Evolutionary conservation across 2,329 filamentous ascomycete species (phyloP), one percentile per base, ranked within the genome.

Genomic region (Atkinsonella texensis): DNA sequence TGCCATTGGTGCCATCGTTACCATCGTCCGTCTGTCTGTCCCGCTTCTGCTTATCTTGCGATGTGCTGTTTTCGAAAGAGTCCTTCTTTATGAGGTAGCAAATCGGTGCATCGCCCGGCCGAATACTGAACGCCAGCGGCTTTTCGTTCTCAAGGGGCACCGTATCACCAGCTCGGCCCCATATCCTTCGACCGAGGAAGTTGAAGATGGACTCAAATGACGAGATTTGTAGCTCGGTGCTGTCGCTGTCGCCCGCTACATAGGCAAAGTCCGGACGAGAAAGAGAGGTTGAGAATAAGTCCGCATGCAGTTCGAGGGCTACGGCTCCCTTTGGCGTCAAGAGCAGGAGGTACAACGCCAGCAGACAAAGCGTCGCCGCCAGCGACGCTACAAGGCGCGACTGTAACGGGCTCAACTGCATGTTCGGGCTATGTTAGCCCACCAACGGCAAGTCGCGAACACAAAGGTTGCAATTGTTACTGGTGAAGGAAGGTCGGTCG

Each of bases 351-450:
- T 81, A 85, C 42, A 89, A 64, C 40, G 80, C 61, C 35, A 84
- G 59, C 33, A 87, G 65, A 48, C 85, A 62, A 32, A 79, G 67
- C 33, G 80, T 79, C 50, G 81, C 79, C 60, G 77, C 71, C 50
- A 85, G 64, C 52, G 83, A 86, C 60, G 83, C 81, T 63, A 79
- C 78, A 62, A 88, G 78, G 63, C 85, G 83, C 69, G 82, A 84
- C 71, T 87, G 86, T 58, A 87, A 71, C 61, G 78, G 81, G 65
- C 77, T 83, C 66, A 84, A 75, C 67, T 83, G 71, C 77, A 80
- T 79, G 57, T 60, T 66, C 7, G 63, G 62, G 59, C 58, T 51
- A 48, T 38, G 23, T 28, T 28, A 47, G 35, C 44, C 44, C 44
- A n/a, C 28, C 13, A 5, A 12, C 38, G 50, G 33, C 50, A 38